phyloP scores from a whole-genome alignment of 257 asterid species.

The Penstemon eatonii region DNA sequence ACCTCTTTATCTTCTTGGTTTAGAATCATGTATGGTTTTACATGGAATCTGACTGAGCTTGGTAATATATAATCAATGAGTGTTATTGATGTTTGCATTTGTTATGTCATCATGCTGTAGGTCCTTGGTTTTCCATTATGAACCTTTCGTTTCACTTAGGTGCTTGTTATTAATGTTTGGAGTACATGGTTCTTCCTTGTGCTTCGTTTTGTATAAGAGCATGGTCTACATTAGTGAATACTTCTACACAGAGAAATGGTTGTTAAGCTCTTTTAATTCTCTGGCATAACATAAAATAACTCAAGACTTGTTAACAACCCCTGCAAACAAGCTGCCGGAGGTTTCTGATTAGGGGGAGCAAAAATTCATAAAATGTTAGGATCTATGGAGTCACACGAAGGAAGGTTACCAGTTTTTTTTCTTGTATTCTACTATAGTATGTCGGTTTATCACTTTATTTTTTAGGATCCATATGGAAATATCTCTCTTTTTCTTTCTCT shows the following conservation, averaged over 20 bases:
- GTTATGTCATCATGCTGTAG: background rate
- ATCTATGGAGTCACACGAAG: background rate
- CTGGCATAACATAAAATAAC: background rate
- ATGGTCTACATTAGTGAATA: background rate
- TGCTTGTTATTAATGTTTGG: constrained; percentile 1
- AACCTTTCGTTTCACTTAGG: background rate
- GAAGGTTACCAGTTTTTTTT: constrained; percentile 1
- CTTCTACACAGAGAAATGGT: constrained; percentile 11
- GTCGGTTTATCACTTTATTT: background rate
- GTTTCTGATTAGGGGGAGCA: background rate
- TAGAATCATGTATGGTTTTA: background rate
- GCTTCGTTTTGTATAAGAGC: background rate
- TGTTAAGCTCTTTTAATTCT: background rate
- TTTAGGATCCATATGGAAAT: background rate
- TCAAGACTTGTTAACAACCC: background rate
- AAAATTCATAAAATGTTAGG: background rate
- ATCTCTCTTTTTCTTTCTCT: constrained; percentile 2
- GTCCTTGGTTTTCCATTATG: constrained; percentile 3
- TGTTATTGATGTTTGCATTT: constrained; percentile 10
- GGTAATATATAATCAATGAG: constrained; percentile 13
- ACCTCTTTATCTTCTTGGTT: constrained; percentile 3
- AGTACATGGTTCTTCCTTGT: constrained; percentile 3
- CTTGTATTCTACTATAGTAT: background rate
- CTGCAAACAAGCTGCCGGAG: background rate
- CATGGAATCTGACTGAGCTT: constrained; percentile 10